A percentile compares a stretch with the other conserved stretches of the same genome.
Conservation (phyloP, 1,284 basidiomycete species). For the Omphalotus olearius region DNA sequence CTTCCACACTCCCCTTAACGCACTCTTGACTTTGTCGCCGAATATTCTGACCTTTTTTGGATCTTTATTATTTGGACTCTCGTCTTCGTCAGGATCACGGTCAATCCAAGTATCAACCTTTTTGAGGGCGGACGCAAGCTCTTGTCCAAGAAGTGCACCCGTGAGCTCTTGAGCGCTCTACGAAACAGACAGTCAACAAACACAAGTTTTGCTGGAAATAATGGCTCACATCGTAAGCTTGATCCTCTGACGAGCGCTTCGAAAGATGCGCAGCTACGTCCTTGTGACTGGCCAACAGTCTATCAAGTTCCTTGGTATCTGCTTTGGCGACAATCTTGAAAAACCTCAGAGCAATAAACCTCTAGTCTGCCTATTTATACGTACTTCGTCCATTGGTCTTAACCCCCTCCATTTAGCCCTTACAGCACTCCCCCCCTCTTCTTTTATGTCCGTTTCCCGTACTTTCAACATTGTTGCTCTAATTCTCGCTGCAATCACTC, state of each 20-base stretch:
- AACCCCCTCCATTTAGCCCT: conserved; percentile 26
- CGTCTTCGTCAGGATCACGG: conserved; percentile 35
- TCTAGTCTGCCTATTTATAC: background rate
- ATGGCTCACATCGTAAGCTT: conserved; percentile 66
- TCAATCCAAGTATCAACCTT: conserved; percentile 45
- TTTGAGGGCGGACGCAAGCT: conserved; percentile 60
- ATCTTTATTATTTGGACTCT: conserved; percentile 23
- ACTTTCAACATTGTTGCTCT: conserved; percentile 57
- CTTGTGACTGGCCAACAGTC: conserved; percentile 56
- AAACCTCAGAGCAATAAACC: background rate
- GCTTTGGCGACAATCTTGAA: conserved; percentile 52
- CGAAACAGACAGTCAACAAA: background rate
- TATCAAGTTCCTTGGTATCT: conserved; percentile 50
- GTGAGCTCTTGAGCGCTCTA: conserved; percentile 77
- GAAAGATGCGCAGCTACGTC: conserved; percentile 60
- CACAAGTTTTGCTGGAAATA: background rate
- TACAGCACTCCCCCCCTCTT: conserved; percentile 5
- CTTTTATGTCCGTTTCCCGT: conserved; percentile 27
- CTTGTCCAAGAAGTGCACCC: conserved; percentile 70
- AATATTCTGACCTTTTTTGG: conserved; percentile 37
- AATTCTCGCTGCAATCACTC: conserved; percentile 84
- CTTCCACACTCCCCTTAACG: conserved; percentile 66
- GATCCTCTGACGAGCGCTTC: conserved; percentile 70
- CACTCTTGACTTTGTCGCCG: conserved; percentile 50
- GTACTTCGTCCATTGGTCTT: conserved; percentile 69